These are phyloP conservation scores for Solanum dulcamara DNA, from an alignment of 257 asterid species.

Conservation along the genomic window DNA sequence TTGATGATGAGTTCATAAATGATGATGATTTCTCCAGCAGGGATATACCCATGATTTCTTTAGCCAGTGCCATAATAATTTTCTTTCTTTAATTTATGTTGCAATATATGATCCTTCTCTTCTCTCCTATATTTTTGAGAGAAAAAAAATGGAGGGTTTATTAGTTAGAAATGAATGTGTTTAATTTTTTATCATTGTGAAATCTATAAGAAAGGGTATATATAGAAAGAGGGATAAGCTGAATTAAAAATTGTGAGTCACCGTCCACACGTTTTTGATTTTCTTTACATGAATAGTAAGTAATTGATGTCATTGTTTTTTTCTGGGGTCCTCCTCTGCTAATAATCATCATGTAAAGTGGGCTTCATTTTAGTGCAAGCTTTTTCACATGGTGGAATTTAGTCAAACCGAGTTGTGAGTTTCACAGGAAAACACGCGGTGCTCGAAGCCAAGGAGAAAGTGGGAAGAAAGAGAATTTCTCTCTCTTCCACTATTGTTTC, in stretches of 20 bases:
- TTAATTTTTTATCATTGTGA: neutral
- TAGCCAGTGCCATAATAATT: constrained; percentile 49
- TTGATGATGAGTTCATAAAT: constrained; percentile 22
- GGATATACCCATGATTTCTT: constrained; percentile 54
- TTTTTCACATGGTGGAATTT: constrained; percentile 17
- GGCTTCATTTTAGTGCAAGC: neutral
- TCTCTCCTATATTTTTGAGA: too few species aligned
- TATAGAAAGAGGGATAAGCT: neutral
- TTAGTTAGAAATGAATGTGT: constrained; percentile 2
- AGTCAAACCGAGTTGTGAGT: constrained; percentile 35
- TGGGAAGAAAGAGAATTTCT: neutral
- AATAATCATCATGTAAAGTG: neutral
- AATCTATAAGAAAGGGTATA: neutral
- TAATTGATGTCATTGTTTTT: neutral
- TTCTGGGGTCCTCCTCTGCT: neutral
- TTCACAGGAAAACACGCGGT: constrained; percentile 22
- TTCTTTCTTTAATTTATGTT: neutral
- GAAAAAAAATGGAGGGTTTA: neutral
- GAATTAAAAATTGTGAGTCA: constrained; percentile 9
- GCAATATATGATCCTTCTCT: neutral
- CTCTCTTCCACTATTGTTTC: neutral
- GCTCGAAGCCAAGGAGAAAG: constrained; percentile 13
- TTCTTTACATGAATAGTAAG: constrained; percentile 10
- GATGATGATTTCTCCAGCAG: constrained; percentile 28
- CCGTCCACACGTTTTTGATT: constrained; percentile 63